Conservation (phyloP, 2,329 filamentous ascomycete species). For the Penicillium sp. region DNA sequence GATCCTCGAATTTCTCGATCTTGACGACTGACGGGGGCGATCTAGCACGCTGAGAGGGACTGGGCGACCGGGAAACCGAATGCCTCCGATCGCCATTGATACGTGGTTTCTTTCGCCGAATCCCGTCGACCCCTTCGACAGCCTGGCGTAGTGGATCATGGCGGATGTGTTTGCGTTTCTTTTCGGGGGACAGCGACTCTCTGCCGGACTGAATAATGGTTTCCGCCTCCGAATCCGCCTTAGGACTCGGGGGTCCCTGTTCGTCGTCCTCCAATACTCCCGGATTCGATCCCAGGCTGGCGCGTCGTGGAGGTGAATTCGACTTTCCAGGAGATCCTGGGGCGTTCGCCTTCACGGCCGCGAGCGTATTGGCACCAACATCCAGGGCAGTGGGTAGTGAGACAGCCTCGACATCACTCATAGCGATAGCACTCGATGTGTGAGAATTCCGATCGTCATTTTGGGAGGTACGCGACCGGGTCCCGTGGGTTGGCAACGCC, state of each 20-base stretch:
- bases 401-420: constrained; percentile 49
- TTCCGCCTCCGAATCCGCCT: constrained; percentile 51
- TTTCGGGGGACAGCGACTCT: constrained; percentile 48
- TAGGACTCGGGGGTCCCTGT: constrained; percentile 40
- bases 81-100: constrained; percentile 27
- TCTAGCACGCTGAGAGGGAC: constrained; percentile 25
- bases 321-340: constrained; percentile 26
- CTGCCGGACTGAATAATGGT: constrained; percentile 51
- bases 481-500: constrained; percentile 34
- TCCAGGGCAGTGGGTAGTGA: constrained; percentile 40
- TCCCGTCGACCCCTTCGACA: constrained; percentile 25
- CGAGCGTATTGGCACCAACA: constrained; percentile 33
- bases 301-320: constrained; percentile 19
- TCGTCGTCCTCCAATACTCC: constrained; percentile 29
- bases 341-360: constrained; percentile 32
- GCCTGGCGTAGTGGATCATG: constrained; percentile 36
- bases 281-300: constrained; percentile 24
- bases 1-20: constrained; percentile 37
- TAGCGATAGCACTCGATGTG: constrained; percentile 46
- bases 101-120: constrained; percentile 32
- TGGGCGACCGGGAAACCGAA: constrained; percentile 25
- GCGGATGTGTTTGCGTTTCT: constrained; percentile 44
- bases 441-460: constrained; percentile 45
- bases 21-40: constrained; percentile 39
- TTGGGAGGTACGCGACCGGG: constrained; percentile 41